phyloP scores from a whole-genome alignment of 805 yeast genomes.

The Lipomyces oligophaga region DNA sequence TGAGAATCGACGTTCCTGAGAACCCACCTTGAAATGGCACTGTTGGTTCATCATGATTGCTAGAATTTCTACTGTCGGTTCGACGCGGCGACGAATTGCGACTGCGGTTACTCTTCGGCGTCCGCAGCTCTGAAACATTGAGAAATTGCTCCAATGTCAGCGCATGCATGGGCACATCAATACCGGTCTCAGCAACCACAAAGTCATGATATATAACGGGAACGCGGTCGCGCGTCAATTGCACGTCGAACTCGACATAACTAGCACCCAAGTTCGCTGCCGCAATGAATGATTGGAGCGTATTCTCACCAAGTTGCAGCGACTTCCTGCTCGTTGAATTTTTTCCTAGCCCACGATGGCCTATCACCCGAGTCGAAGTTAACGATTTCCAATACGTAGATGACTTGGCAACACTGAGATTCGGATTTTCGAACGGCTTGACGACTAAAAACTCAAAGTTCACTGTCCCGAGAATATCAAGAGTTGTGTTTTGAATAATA shows the following conservation, averaged over 20 bases:
- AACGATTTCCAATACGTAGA: conserved; percentile 89
- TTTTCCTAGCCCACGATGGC: conserved; percentile 93
- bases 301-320: conserved; percentile 90
- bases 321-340: conserved; percentile 68
- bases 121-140: conserved; percentile 39
- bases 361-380: conserved; percentile 85
- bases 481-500: conserved; percentile 62
- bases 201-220: conserved; percentile 96
- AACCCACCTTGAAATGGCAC: too few relatives aligned
- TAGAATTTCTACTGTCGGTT: conserved; percentile 3
- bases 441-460: conserved; percentile 72
- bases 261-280: conserved; percentile 96
- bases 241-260: conserved; percentile 95
- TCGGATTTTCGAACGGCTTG: conserved; percentile 67
- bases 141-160: conserved; percentile 85
- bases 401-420: conserved; percentile 58
- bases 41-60: not conserved
- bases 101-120: conserved; percentile 24
- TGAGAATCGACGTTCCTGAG: not conserved
- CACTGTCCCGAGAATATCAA: conserved; percentile 73
- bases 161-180: conserved; percentile 93
- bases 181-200: conserved; percentile 90
- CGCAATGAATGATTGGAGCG: conserved; percentile 90
- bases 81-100: conserved; percentile 28
- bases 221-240: conserved; percentile 80